Conservation (phyloP, 352 stramenopile species). For the Phytophthora palmivora region DNA sequence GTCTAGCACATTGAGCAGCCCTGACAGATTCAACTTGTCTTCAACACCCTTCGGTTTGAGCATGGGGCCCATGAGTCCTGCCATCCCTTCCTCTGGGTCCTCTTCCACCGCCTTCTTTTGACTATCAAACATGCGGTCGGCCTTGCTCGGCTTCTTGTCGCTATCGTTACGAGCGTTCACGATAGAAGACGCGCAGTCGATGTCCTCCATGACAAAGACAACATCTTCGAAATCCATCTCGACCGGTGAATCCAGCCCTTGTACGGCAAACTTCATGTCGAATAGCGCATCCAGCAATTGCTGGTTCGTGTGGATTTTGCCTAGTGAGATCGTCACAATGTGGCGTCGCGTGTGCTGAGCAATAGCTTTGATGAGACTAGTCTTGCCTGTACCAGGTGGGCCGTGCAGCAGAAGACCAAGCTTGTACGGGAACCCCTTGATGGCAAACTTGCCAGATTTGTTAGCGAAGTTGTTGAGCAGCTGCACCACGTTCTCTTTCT, state of each 20-base stretch:
- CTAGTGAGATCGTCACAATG: conserved; percentile 79
- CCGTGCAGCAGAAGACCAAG: conserved; percentile 88
- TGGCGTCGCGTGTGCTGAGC: conserved; percentile 80
- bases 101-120: conserved; percentile 35
- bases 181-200: conserved; percentile 85
- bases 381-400: conserved; percentile 91
- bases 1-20: conserved; percentile 92
- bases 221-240: conserved; percentile 83
- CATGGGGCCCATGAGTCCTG: conserved; percentile 33
- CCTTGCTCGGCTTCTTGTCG: conserved; percentile 27
- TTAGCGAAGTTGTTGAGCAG: conserved; percentile 81
- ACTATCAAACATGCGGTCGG: conserved; percentile 25
- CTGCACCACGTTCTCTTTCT: conserved; percentile 76
- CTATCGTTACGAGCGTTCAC: conserved; percentile 57
- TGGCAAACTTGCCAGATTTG: conserved; percentile 82
- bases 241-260: conserved; percentile 68
- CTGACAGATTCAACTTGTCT: conserved; percentile 83
- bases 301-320: conserved; percentile 85
- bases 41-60: conserved; percentile 32
- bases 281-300: conserved; percentile 86
- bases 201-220: conserved; percentile 93
- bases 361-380: conserved; percentile 90
- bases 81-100: conserved; percentile 9
- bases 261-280: conserved; percentile 71
- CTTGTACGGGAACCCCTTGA: conserved; percentile 92